A percentile compares a stretch with the other conserved stretches of the same genome.
phyloP scores from a whole-genome alignment of 768 basidiomycete genomes.

The Termitomyces titanicus region DNA sequence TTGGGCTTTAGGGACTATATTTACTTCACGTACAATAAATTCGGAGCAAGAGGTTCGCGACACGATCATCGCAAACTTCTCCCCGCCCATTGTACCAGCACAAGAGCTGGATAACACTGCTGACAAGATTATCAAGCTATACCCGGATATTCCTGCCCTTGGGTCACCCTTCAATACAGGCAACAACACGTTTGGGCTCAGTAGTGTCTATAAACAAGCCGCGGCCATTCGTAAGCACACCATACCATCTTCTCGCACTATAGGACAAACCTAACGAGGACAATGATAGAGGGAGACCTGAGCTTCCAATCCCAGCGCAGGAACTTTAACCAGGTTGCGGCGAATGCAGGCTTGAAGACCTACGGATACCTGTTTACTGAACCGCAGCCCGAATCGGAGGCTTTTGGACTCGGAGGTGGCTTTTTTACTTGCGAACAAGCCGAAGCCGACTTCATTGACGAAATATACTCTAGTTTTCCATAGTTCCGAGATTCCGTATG shows the following conservation, averaged over 20 bases:
- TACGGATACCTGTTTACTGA: constrained; percentile 39
- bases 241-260: neutral
- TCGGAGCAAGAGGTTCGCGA: constrained; percentile 20
- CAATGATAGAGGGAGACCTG: constrained; percentile 27
- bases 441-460: neutral
- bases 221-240: constrained; percentile 24
- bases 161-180: constrained; percentile 45
- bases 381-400: constrained; percentile 17
- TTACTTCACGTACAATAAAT: constrained; percentile 18
- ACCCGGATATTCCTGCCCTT: constrained; percentile 37
- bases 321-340: constrained; percentile 30
- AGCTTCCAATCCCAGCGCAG: constrained; percentile 31
- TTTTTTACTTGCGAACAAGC: neutral
- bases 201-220: constrained; percentile 35
- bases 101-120: constrained; percentile 14
- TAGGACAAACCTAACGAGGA: neutral
- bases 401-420: constrained; percentile 12
- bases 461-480: constrained; percentile 21
- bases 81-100: constrained; percentile 21
- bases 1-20: constrained; percentile 26
- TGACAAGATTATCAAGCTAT: constrained; percentile 28
- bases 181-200: constrained; percentile 39
- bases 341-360: constrained; percentile 25
- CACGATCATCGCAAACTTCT: constrained; percentile 19
- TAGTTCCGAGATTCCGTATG: constrained; percentile 26